A percentile compares a stretch with the other conserved stretches of the same genome.
These are phyloP conservation scores for Conidiobolus incongruus DNA, from an alignment of 371 early-diverging fungal genomes.

Conservation along the genomic window DNA sequence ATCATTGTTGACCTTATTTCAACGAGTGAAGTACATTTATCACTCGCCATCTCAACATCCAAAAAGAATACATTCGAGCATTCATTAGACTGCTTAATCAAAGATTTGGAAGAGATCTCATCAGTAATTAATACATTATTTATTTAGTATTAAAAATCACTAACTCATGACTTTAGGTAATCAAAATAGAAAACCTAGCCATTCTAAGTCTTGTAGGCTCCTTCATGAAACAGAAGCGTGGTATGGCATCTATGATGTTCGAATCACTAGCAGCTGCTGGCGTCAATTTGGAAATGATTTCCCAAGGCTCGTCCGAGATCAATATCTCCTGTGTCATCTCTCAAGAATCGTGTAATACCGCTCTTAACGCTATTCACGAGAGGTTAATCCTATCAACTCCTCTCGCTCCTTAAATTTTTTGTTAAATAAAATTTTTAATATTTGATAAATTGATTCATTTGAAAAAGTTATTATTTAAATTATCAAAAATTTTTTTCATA, in stretches of 20 bases:
- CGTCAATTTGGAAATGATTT: slow-evolving; percentile 96
- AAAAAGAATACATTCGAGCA: slow-evolving; percentile 31
- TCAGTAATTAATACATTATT: too few relatives aligned
- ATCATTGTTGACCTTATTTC: slow-evolving; percentile 88
- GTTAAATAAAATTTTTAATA: too few relatives aligned
- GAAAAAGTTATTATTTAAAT: too few relatives aligned
- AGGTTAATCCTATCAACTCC: too few relatives aligned
- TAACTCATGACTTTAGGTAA: slow-evolving; percentile 13
- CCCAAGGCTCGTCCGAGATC: slow-evolving; percentile 90
- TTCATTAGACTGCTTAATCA: slow-evolving; percentile 35
- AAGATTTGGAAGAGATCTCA: too few relatives aligned
- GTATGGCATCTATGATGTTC: slow-evolving; percentile 85
- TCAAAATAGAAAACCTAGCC: slow-evolving; percentile 59
- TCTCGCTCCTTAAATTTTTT: too few relatives aligned
- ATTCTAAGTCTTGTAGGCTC: slow-evolving; percentile 89
- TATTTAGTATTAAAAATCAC: too few relatives aligned
- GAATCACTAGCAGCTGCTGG: slow-evolving; percentile 59
- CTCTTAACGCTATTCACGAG: slow-evolving; percentile 81
- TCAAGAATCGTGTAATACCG: slow-evolving; percentile 32
- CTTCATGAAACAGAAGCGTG: slow-evolving; percentile 88
- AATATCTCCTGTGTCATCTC: slow-evolving; percentile 91
- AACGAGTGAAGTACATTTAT: slow-evolving; percentile 87
- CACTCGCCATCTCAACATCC: slow-evolving; percentile 50
- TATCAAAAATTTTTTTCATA: too few relatives aligned
- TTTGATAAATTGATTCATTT: too few relatives aligned